Conservation (phyloP, 140 eudicot genomes). For the Flaveria floridana region DNA sequence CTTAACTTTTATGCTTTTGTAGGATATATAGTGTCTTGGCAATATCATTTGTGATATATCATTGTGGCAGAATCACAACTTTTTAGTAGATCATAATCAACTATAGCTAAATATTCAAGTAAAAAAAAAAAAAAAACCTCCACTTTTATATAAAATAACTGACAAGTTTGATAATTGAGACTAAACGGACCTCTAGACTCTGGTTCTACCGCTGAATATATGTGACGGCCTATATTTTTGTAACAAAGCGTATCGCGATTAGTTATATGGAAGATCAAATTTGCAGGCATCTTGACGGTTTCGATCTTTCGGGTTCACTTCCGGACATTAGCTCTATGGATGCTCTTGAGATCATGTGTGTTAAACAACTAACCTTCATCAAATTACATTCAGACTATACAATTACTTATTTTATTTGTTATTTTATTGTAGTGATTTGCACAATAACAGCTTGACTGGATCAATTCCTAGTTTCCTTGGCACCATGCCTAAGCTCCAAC, state of each 20-base stretch:
- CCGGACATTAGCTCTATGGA: conserved; percentile 69
- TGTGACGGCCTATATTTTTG: not conserved
- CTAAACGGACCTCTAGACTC: no score
- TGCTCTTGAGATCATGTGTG: conserved; percentile 59
- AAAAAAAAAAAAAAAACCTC: no score
- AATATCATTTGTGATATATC: not conserved
- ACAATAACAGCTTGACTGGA: conserved; percentile 55
- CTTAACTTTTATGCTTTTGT: conserved; percentile 2
- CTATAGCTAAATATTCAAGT: no score
- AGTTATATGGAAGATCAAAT: not conserved
- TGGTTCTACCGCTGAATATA: no score
- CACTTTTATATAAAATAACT: no score
- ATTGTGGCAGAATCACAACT: no score
- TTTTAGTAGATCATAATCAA: no score
- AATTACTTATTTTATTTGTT: not conserved
- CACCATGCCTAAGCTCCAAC: conserved; percentile 43
- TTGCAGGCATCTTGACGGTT: conserved; percentile 51
- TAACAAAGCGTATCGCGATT: not conserved
- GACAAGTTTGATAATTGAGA: no score
- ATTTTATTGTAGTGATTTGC: conserved; percentile 45
- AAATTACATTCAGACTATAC: not conserved
- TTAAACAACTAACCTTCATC: not conserved
- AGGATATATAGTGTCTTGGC: not conserved
- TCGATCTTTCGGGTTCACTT: conserved; percentile 47
- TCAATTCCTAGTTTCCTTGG: conserved; percentile 53